A percentile compares a stretch with the other conserved stretches of the same genome.
Evolutionary conservation across 768 basidiomycete species (phyloP).

Genomic region (Lactifluus rugatus): DNA sequence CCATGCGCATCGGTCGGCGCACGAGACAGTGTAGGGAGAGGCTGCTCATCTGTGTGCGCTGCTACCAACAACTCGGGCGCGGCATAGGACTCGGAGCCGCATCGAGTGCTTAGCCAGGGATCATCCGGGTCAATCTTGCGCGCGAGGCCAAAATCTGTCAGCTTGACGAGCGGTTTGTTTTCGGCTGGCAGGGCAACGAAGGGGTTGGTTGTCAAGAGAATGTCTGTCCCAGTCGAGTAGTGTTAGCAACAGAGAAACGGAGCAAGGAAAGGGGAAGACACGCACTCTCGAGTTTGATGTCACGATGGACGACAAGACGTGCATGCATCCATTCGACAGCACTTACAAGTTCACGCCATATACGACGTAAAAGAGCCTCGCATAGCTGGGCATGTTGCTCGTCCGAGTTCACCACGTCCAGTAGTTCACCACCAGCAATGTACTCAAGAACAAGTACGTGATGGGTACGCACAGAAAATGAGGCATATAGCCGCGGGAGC

Average conservation of each 20-base stretch:
- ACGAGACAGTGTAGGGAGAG: constrained; percentile 14
- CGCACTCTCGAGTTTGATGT: constrained; percentile 80
- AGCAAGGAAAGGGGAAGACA: neutral
- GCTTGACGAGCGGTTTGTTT: constrained; percentile 45
- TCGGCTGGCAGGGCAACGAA: constrained; percentile 28
- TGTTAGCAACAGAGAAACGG: neutral
- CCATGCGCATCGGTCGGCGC: constrained; percentile 9
- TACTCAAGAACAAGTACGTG: constrained; percentile 75
- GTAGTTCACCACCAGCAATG: constrained; percentile 70
- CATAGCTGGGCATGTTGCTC: constrained; percentile 25
- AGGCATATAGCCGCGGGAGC: constrained; percentile 51
- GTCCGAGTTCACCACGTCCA: constrained; percentile 60
- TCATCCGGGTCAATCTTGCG: constrained; percentile 62
- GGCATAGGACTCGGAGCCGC: constrained; percentile 83
- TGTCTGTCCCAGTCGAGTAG: constrained; percentile 38
- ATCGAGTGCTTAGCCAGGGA: constrained; percentile 64
- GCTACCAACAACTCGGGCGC: constrained; percentile 63
- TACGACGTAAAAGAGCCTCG: constrained; percentile 49
- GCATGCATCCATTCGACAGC: constrained; percentile 85
- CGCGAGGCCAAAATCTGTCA: constrained; percentile 86
- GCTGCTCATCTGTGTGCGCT: constrained; percentile 20
- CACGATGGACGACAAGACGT: constrained; percentile 78
- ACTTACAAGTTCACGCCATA: constrained; percentile 67
- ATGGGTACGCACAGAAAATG: constrained; percentile 60
- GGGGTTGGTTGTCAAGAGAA: constrained; percentile 55